Base-by-base conservation (phyloP, 768 basidiomycete genomes). In the Termitomyces eurrhizus region DNA sequence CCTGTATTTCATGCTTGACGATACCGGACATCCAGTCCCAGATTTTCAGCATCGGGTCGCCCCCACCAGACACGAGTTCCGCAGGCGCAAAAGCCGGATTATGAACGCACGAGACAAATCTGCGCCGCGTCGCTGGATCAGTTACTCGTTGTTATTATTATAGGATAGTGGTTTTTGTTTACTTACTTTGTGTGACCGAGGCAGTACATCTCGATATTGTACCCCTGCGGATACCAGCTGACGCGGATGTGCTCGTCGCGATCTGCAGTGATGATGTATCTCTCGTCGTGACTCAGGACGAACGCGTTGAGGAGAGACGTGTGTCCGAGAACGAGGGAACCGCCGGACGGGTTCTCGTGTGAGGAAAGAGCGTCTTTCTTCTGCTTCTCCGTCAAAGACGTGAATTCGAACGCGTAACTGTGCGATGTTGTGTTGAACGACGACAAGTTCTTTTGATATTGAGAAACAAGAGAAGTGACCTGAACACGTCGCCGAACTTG, bases 241-340 rank as follows among this genome's bases (percentile, higher is more conserved):
- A 96, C 83, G 57, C 97, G 81, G 54, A 99, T 89, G 69, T 98
- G 97, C 70, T 98, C 97, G 68, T 99, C 97, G 49, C 97, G 77
- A 69, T 98, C 97, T 0, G 93, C 89, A 0, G 94, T 93, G 64
- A 98, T 81, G 67, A 99, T 87, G 68, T 81, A 87, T 56, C 79
- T 80, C 65, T 88, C 85, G 67, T 92, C 87, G 0, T 73, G 70
- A 0, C 87, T 82, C 57, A 96, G 82, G 48, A 88, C 67, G 71
- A 90, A 88, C 0, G 81, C 73, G 12, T 89, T 96, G 59, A 98
- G 73, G 45, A 93, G 83, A 13, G 95, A 97, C 1, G 90, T 86
- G 69, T 99, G 97, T 9, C 97, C 96, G 0, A 96, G 77, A 42
- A 95, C 73, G 56, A 93, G 85, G 9, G 80, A 75, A 44, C 90